A percentile compares a stretch with the other conserved stretches of the same genome.
These are phyloP conservation scores for Venturia asperata DNA, from an alignment of 2,329 filamentous ascomycete genomes.

Conservation along the genomic window DNA sequence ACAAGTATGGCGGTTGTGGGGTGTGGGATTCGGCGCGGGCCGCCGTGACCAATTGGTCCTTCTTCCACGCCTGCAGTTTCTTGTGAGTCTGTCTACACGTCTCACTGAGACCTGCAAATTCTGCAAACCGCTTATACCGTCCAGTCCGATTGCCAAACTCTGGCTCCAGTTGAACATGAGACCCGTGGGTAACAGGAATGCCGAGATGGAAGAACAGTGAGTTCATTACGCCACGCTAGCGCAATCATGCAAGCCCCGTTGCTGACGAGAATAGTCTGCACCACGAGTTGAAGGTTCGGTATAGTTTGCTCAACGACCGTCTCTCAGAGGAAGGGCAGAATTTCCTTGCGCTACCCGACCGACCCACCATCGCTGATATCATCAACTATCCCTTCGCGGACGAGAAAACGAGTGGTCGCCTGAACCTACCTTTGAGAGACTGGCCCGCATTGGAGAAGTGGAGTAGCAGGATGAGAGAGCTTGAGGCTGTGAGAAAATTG, in stretches of 20 bases:
- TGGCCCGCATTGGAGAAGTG: slow-evolving; percentile 4
- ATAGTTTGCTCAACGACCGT: background rate
- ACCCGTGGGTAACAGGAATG: background rate
- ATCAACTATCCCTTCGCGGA: slow-evolving; percentile 3
- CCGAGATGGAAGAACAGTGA: background rate
- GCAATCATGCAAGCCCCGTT: background rate
- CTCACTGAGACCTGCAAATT: background rate
- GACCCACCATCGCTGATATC: background rate
- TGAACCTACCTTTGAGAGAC: background rate
- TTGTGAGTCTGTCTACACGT: background rate
- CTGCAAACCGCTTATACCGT: background rate
- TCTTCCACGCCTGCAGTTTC: slow-evolving; percentile 5
- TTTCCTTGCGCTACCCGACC: background rate
- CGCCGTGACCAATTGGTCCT: background rate
- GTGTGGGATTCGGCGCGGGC: background rate
- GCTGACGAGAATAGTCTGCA: background rate
- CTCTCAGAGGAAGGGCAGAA: background rate
- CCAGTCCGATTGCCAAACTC: slow-evolving; percentile 5
- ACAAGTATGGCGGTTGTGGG: background rate
- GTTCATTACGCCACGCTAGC: background rate
- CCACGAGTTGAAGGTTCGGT: background rate
- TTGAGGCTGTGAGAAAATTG: background rate
- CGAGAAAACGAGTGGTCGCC: background rate
- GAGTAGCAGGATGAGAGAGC: background rate
- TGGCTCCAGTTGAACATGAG: slow-evolving; percentile 1